phyloP scores from a whole-genome alignment of 768 basidiomycete species.

The Termitomyces eurrhizus region DNA sequence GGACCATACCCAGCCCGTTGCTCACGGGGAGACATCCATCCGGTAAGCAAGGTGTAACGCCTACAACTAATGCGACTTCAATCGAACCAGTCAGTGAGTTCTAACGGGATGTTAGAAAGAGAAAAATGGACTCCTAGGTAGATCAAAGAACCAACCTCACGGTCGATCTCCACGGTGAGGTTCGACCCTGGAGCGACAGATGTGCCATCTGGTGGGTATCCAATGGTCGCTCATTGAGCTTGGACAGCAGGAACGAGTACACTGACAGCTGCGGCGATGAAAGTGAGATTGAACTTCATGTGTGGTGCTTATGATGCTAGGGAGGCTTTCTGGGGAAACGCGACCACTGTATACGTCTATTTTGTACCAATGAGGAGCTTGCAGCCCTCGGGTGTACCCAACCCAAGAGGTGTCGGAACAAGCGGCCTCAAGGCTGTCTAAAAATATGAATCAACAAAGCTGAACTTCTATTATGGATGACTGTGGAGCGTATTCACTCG shows the following conservation, averaged over 20 bases:
- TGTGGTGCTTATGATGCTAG: not conserved
- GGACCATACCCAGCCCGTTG: conserved; percentile 34
- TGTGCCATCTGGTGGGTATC: conserved; percentile 32
- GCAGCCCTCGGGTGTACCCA: not conserved
- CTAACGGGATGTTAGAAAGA: conserved; percentile 18
- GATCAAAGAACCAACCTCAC: conserved; percentile 34
- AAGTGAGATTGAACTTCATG: conserved; percentile 3
- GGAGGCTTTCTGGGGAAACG: not conserved
- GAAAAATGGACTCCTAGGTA: not conserved
- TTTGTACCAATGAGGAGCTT: not conserved
- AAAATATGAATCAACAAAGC: not conserved
- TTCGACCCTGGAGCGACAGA: conserved; percentile 31
- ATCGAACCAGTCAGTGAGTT: conserved; percentile 31
- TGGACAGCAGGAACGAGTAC: conserved; percentile 29
- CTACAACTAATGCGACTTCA: conserved; percentile 46
- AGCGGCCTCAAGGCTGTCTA: not conserved
- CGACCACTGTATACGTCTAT: not conserved
- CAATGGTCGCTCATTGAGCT: conserved; percentile 40
- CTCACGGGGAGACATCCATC: conserved; percentile 19
- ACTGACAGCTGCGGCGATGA: conserved; percentile 1
- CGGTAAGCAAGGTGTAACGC: conserved; percentile 31
- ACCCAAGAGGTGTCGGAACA: not conserved
- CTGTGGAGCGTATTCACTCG: too few relatives aligned
- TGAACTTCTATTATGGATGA: too few relatives aligned
- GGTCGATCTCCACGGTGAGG: conserved; percentile 42